Base-by-base conservation (phyloP, 352 stramenopile species). In the Phytopythium boreale region DNA sequence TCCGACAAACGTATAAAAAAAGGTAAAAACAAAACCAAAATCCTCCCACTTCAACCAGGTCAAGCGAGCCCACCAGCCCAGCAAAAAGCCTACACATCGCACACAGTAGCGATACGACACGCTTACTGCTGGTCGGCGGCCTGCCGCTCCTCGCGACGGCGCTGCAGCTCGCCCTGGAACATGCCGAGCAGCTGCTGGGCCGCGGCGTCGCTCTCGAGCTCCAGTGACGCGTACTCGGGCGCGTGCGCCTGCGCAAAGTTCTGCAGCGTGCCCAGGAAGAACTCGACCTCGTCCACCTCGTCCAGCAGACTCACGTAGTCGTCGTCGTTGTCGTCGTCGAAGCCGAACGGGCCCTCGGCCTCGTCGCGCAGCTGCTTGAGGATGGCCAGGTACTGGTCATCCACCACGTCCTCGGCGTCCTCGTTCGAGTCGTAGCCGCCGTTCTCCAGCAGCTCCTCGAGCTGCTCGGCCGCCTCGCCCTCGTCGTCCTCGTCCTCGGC, bases 331-430 rank as follows among this genome's bases (percentile, higher is more conserved):
- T 98, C 96, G 31, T 92, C 84, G 64, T 89, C 79, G 61, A 81
- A 89, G 60, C 80, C 73, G 50, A 79, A 92, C 60, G 78, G 75
- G 59, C 77, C 80, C 19, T 85, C 80, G 37, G 94, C 92, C 61
- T 98, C 88, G 61, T 97, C 90, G 61, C 87, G 93, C 68, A 94
- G 56, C 83, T 97, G 90, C 59, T 95, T 92, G 56, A 98, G 77
- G 61, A 98, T 98, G 15, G 88, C 88, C 67, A 97, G 96, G 70
- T 98, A 97, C 61, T 97, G 87, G 62, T 97, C 89, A 64, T 98
- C 96, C 53, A 91, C 89, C 27, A 98, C 93, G 63, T 98, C 94
- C 66, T 98, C 91, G 43, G 96, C 90, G 62, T 95, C 84, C 56
- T 95, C 79, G 64, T 92, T 78, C 44, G 82, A 93, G 47, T 79